Evolutionary conservation across 805 yeast genomes (phyloP), one percentile per base, ranked within the genome.

Genomic region (Blastobotrys muscicola): DNA sequence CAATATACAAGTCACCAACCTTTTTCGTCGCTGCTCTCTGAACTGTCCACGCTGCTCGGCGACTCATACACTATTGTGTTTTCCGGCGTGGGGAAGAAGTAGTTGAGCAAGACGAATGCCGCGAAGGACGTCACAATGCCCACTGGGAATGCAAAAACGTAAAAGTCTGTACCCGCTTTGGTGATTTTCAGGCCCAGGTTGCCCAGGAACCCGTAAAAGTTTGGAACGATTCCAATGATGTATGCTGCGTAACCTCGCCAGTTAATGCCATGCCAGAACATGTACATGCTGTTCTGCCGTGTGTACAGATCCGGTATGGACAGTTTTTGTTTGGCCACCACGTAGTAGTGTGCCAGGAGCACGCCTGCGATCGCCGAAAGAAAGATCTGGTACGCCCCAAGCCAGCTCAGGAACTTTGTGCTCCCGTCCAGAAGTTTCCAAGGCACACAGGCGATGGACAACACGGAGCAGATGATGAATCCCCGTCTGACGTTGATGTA

Each of bases 401-500:
- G 47, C 44, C 45, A 45, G 4, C 33, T 23, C 15, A 50, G 16
- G 36, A 50, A 50, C 4, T 32, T 38, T 3, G 41, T 32, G 3
- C 50, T 42, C 12, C 46, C 39, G 14, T 38, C 41, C 11, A 45
- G 42, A 4, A 50, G 45, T 34, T 50, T 45, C 53, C 53, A 50
- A 9, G 53, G 53, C 31, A 40, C 37, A 30, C 50, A 47, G 20
- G 44, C 45, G 3, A 47, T 29, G 15, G 48, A 41, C 12, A 66
- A 49, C 14, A 57, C 49, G 0, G 67, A 65, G 55, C 68, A 64
- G 26, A 65, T 48, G 50, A 59, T 59, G 8, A 60, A 58, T 33
- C 69, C 70, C 46, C 70, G 55, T 47, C 70, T 56, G 35, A 65
- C 62, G 57, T 64, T 72, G 46, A 72, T 51, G 56, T 59, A 71